Conservation (phyloP, 805 yeast species). For the Myxozyma kluyveri region DNA sequence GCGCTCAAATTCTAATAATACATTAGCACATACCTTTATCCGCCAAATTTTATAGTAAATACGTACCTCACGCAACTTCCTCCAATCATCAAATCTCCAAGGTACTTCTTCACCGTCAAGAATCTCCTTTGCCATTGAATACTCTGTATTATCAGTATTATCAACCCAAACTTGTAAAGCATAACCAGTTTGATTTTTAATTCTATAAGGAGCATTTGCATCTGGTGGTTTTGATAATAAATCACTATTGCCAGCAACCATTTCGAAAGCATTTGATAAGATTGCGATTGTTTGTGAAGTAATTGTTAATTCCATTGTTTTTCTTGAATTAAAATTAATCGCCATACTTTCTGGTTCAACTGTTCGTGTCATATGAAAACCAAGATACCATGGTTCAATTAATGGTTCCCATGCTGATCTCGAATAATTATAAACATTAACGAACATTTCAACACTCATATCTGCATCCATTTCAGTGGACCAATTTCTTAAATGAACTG, state of each 20-base stretch:
- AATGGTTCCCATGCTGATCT: slow-evolving; percentile 95
- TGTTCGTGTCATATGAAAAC: slow-evolving; percentile 45
- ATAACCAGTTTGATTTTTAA: slow-evolving; percentile 81
- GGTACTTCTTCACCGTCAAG: slow-evolving; percentile 53
- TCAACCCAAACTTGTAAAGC: slow-evolving; percentile 83
- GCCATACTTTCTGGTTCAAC: slow-evolving; percentile 47
- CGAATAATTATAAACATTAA: slow-evolving; percentile 82
- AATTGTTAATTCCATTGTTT: slow-evolving; percentile 73
- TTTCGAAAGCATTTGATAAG: slow-evolving; percentile 56
- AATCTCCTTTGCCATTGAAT: slow-evolving; percentile 35
- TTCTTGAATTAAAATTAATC: slow-evolving; percentile 71
- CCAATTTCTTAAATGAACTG: slow-evolving; percentile 73
- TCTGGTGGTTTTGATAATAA: slow-evolving; percentile 60
- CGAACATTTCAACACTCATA: slow-evolving; percentile 58
- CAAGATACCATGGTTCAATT: slow-evolving; percentile 81
- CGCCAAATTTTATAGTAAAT: not conserved
- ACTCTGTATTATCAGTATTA: slow-evolving; percentile 36
- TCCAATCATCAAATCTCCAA: slow-evolving; percentile 97
- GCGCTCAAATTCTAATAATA: slow-evolving; percentile 17
- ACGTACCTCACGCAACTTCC: slow-evolving; percentile 67
- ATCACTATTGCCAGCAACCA: slow-evolving; percentile 29
- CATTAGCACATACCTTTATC: not conserved
- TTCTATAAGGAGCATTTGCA: slow-evolving; percentile 74
- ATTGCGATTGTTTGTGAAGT: slow-evolving; percentile 80
- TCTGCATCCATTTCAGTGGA: slow-evolving; percentile 75